These are phyloP conservation scores for Colletotrichum melonis DNA, from an alignment of 2,329 filamentous ascomycete genomes.

Conservation along the genomic window DNA sequence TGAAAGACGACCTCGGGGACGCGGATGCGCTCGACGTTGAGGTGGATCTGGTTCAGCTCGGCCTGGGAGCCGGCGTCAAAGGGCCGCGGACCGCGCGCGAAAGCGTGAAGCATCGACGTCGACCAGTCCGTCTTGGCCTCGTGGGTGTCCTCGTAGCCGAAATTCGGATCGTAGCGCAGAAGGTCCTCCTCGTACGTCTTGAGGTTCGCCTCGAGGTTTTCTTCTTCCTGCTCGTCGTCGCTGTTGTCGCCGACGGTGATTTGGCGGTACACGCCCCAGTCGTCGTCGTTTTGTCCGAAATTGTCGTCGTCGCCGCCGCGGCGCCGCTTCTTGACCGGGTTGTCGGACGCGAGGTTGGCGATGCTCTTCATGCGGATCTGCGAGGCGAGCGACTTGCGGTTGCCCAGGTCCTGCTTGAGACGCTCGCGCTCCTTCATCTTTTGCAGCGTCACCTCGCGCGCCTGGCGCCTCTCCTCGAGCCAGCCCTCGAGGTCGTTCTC, in stretches of 20 bases:
- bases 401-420: constrained; percentile 92
- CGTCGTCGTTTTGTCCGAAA: constrained; percentile 96
- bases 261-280: constrained; percentile 96
- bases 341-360: constrained; percentile 93
- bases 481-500: constrained; percentile 87
- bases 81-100: constrained; percentile 86
- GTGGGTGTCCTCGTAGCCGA: constrained; percentile 91
- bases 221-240: constrained; percentile 92
- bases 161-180: constrained; percentile 85
- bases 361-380: constrained; percentile 99
- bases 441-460: constrained; percentile 76
- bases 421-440: constrained; percentile 95
- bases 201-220: constrained; percentile 81
- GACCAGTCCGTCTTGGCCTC: constrained; percentile 97
- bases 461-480: constrained; percentile 84
- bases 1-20: constrained; percentile 95
- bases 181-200: constrained; percentile 86
- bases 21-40: constrained; percentile 96
- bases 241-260: constrained; percentile 86
- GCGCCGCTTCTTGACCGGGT: constrained; percentile 83
- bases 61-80: constrained; percentile 84
- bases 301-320: constrained; percentile 93
- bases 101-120: constrained; percentile 89
- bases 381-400: constrained; percentile 94
- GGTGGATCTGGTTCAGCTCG: constrained; percentile 87